Evolutionary conservation across 257 asterid species (phyloP).

Genomic region (Solanum raphanifolium): DNA sequence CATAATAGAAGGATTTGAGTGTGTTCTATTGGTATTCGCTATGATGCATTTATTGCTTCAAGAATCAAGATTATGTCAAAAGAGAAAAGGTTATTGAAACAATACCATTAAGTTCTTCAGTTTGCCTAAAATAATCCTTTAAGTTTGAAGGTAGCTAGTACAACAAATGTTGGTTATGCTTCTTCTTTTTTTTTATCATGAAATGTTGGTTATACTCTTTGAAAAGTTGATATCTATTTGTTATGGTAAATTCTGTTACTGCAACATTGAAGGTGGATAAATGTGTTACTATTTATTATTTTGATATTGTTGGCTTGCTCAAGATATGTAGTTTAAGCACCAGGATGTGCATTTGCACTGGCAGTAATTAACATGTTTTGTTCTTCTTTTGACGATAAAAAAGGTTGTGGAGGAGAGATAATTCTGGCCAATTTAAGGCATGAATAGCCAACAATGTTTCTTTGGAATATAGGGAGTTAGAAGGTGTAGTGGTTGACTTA

Average conservation of each 20-base stretch:
- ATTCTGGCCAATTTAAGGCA: background rate
- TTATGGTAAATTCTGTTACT: background rate
- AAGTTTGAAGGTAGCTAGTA: background rate
- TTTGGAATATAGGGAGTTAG: background rate
- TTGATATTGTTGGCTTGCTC: background rate
- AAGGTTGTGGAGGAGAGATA: background rate
- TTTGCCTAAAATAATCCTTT: background rate
- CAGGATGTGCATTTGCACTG: background rate
- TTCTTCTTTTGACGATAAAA: background rate
- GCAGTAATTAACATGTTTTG: background rate
- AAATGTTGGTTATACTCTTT: background rate
- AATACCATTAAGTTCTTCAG: background rate
- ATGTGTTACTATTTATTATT: background rate
- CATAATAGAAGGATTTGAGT: background rate
- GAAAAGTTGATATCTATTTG: background rate
- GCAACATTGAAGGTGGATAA: background rate
- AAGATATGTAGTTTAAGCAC: background rate
- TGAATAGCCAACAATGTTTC: background rate
- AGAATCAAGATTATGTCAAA: background rate
- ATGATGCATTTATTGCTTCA: background rate
- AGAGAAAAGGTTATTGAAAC: background rate
- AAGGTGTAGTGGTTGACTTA: background rate
- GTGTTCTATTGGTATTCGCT: background rate
- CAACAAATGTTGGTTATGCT: background rate
- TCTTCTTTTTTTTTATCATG: background rate